Percentiles rank a stretch among this genome's conserved stretches.
phyloP scores from a whole-genome alignment of 495 filamentous ascomycete species.

The Penicillium verhagenii region DNA sequence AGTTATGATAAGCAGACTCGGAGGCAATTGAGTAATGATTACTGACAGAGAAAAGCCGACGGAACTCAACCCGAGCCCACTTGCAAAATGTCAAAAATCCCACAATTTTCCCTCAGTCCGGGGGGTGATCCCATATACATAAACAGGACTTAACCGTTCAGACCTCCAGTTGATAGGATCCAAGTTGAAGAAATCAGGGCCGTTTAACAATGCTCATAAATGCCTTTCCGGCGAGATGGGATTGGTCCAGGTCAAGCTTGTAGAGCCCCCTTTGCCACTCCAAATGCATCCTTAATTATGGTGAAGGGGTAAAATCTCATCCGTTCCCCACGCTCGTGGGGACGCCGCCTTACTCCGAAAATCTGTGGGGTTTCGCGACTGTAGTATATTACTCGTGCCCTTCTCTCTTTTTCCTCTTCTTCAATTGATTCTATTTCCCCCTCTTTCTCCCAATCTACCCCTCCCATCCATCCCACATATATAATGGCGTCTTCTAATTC shows the following conservation, averaged over 20 bases:
- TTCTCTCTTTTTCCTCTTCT: not conserved
- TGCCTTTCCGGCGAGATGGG: conserved; percentile 12
- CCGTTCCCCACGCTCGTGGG: conserved; percentile 30
- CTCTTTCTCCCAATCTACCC: not conserved
- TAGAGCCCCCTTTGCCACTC: conserved; percentile 16
- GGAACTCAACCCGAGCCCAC: no score
- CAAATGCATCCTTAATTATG: not conserved
- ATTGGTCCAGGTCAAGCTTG: conserved; percentile 6
- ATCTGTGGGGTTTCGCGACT: conserved; percentile 19
- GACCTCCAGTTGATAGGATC: no score
- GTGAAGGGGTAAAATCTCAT: conserved; percentile 22
- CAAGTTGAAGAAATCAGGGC: not conserved
- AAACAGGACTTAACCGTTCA: no score
- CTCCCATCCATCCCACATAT: not conserved
- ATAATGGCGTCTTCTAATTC: conserved; percentile 6
- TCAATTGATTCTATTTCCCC: not conserved
- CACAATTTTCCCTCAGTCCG: no score
- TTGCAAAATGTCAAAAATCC: no score
- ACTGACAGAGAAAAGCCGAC: no score
- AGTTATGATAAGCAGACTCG: no score
- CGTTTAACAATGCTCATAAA: conserved; percentile 6
- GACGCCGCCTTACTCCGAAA: conserved; percentile 10
- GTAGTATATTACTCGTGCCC: conserved; percentile 10
- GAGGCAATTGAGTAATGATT: no score
- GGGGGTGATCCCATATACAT: no score